Base-by-base conservation (phyloP, 2,329 filamentous ascomycete genomes). In the Cryphonectria nitschkei region DNA sequence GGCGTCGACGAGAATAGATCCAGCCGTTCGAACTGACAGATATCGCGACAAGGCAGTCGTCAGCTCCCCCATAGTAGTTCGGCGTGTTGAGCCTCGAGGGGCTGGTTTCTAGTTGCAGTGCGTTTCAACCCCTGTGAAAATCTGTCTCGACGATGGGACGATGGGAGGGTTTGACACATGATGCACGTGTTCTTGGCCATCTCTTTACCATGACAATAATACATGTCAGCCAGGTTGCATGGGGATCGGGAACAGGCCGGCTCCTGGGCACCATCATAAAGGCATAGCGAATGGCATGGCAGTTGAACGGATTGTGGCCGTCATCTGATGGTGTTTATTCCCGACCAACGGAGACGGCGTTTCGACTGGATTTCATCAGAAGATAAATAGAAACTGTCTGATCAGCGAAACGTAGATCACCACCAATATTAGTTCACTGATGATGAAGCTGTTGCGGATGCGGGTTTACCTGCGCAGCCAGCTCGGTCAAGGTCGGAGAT, bases 71-170 rank as follows among this genome's bases (percentile, higher is more conserved):
- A 46, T 60, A 50, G 43, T 6, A 34, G 39, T 3, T 19, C 29
- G n/a, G 19, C 16, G 66, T 43, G 54, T 16, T 32, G 22, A 26
- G 26, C 26, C 26, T 26, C 26, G 26, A 61, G 19, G 54, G 39
- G 54, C 5, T 41, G 52, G 50, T 19, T 19, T 52, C 41, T 52
- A 43, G 41, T 16, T 43, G 50, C 7, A 32, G 65, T 22, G 34
- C 37, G 66, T 68, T 68, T 68, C 66, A 68, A 68, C 68, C 61
- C 68, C 62, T 60, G 61, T 19, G 50, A n/a, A 43, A 6, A 56
- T 34, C 37, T 46, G 65, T 70, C 64, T 72, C 70, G 69, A 64
- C 68, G 46, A 67, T 70, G 58, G 65, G 70, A 70, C 70, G 70
- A 70, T 54, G 62, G 46, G n/a, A 62, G 39, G 39, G 39, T 43